Percentiles rank a stretch among this genome's conserved stretches.
These are phyloP conservation scores for Ailanthus altissimus DNA, from an alignment of 345 rosid species.

Conservation along the genomic window DNA sequence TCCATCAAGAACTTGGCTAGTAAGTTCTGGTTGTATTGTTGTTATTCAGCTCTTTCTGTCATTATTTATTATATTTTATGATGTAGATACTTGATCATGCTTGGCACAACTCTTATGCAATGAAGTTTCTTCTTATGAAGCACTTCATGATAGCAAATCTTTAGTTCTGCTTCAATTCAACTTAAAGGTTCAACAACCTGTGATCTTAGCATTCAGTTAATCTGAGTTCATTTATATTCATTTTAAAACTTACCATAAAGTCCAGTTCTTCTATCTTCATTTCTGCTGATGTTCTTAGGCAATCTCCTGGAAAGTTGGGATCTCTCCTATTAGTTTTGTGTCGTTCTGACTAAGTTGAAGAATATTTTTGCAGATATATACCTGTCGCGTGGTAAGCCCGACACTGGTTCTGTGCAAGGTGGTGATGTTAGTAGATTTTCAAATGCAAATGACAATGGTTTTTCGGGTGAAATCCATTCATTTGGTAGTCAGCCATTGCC, in stretches of 20 bases:
- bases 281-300: background rate
- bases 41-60: background rate
- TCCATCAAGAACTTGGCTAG: constrained; percentile 77
- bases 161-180: background rate
- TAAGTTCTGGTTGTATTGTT: constrained; percentile 30
- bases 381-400: constrained; percentile 51
- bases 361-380: constrained; percentile 57
- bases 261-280: constrained; percentile 7
- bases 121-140: background rate
- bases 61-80: background rate
- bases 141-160: background rate
- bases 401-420: constrained; percentile 54
- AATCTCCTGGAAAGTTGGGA: background rate
- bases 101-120: background rate
- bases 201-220: background rate
- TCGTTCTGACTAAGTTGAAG: constrained; percentile 22
- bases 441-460: constrained; percentile 53
- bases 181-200: background rate
- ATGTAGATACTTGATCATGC: background rate
- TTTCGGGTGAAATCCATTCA: constrained; percentile 46
- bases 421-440: constrained; percentile 58
- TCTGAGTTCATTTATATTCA: background rate
- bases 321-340: background rate
- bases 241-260: constrained; percentile 10
- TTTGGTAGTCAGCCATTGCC: constrained; percentile 48